Percentiles rank a stretch among this genome's conserved stretches.
These are phyloP conservation scores for Microcyclospora tardicrescens DNA, from an alignment of 2,329 filamentous ascomycete genomes.

Conservation along the genomic window DNA sequence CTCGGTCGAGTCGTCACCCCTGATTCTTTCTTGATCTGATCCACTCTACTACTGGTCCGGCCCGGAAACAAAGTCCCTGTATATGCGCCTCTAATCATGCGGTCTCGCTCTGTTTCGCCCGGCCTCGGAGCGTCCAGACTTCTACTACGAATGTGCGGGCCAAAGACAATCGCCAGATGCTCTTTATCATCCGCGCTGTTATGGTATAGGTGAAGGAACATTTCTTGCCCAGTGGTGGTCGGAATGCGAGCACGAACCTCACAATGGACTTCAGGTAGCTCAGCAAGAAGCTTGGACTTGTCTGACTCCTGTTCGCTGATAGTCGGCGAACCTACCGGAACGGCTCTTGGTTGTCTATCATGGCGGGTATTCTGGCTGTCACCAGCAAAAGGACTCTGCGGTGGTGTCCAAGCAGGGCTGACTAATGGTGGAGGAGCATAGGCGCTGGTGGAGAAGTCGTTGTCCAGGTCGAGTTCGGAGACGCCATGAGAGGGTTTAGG, in stretches of 20 bases:
- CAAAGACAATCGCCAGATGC: conserved; percentile 94
- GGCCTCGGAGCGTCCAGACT: conserved; percentile 56
- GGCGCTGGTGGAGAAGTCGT: conserved; percentile 13
- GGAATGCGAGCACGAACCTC: conserved; percentile 90
- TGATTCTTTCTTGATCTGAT: conserved; percentile 33
- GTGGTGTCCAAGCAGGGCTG: conserved; percentile 33
- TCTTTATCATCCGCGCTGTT: conserved; percentile 93
- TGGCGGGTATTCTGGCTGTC: conserved; percentile 14
- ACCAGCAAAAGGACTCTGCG: conserved; percentile 15
- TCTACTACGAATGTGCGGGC: conserved; percentile 63
- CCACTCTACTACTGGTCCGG: conserved; percentile 58
- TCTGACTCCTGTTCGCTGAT: conserved; percentile 24
- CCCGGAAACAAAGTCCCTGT: conserved; percentile 78
- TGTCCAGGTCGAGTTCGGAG: conserved; percentile 27
- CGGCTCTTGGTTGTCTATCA: conserved; percentile 28
- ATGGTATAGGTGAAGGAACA: conserved; percentile 91
- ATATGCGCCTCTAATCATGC: conserved; percentile 92
- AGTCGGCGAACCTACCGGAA: conserved; percentile 25
- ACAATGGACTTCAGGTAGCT: conserved; percentile 77
- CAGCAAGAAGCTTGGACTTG: conserved; percentile 62
- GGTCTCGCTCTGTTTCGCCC: conserved; percentile 74
- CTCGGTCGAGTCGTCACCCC: conserved; percentile 17
- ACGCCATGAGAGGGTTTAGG: conserved; percentile 33
- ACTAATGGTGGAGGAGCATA: conserved; percentile 30
- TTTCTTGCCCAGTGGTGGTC: conserved; percentile 80